Percentiles rank a stretch among this genome's conserved stretches.
These are phyloP conservation scores for Aureobasidium mangrovei DNA, from an alignment of 2,329 filamentous ascomycete genomes.

Conservation along the genomic window DNA sequence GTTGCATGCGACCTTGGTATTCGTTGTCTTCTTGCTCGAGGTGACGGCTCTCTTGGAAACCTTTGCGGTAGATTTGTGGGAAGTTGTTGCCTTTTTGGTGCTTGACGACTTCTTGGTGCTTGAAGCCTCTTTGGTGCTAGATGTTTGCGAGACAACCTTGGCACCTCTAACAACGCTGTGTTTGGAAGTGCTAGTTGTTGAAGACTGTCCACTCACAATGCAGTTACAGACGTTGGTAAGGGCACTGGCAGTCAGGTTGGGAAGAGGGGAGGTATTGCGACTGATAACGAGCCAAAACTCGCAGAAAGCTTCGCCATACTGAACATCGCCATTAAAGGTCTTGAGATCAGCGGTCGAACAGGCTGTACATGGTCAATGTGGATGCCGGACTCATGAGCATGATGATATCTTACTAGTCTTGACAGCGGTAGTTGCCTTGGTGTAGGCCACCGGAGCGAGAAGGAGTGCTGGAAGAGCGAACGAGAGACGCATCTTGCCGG, in stretches of 20 bases:
- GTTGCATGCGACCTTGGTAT: background rate
- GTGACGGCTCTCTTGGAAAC: background rate
- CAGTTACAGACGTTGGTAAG: slow-evolving; percentile 6
- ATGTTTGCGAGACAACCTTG: background rate
- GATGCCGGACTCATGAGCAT: background rate
- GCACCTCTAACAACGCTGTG: background rate
- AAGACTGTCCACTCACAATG: background rate
- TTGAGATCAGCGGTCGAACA: slow-evolving; percentile 1
- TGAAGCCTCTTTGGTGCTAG: background rate
- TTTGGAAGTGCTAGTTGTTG: background rate
- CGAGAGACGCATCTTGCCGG: slow-evolving; percentile 7
- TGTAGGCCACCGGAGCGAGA: slow-evolving; percentile 3
- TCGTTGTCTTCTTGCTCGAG: background rate
- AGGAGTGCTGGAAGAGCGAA: slow-evolving; percentile 9
- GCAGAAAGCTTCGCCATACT: background rate
- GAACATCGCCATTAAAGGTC: slow-evolving; percentile 1
- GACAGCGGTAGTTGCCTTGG: background rate
- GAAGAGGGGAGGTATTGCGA: slow-evolving; percentile 5
- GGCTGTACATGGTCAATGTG: background rate
- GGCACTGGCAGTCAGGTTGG: slow-evolving; percentile 1
- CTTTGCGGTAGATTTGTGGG: background rate
- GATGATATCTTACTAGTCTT: background rate
- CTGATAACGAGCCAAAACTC: slow-evolving; percentile 3
- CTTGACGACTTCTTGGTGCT: background rate
- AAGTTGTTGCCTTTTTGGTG: background rate